These are phyloP conservation scores for Nemania sp. DNA, from an alignment of 2,329 filamentous ascomycete species.

Conservation along the genomic window DNA sequence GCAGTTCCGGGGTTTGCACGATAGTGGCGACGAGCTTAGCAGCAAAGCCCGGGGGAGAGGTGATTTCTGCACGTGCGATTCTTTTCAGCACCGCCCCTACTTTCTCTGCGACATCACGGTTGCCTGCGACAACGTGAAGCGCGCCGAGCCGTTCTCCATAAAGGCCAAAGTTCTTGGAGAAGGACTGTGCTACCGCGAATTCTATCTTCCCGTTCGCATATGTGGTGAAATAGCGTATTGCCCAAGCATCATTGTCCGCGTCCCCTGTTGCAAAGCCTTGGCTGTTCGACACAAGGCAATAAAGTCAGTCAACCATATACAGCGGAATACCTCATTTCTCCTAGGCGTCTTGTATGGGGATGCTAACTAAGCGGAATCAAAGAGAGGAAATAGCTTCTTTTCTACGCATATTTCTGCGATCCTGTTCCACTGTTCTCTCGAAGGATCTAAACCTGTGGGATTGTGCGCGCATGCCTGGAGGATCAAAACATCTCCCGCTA, in stretches of 20 bases:
- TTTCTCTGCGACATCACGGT: slow-evolving; percentile 14
- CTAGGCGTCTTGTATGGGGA: neutral
- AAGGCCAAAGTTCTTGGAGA: slow-evolving; percentile 54
- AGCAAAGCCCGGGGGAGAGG: slow-evolving; percentile 49
- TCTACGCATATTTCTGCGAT: slow-evolving; percentile 50
- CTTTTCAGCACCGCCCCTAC: slow-evolving; percentile 28
- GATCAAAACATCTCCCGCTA: slow-evolving; percentile 51
- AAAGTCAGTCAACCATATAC: neutral
- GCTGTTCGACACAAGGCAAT: slow-evolving; percentile 23
- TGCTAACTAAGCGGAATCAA: slow-evolving; percentile 53
- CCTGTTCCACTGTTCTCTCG: slow-evolving; percentile 51
- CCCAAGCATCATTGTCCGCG: slow-evolving; percentile 51
- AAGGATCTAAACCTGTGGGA: slow-evolving; percentile 54
- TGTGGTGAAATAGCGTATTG: slow-evolving; percentile 49
- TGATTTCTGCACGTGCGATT: slow-evolving; percentile 47
- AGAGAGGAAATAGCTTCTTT: slow-evolving; percentile 51
- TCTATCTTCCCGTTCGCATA: slow-evolving; percentile 34
- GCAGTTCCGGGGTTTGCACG: slow-evolving; percentile 42
- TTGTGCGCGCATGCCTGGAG: slow-evolving; percentile 57
- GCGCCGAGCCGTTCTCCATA: slow-evolving; percentile 54
- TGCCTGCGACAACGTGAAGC: slow-evolving; percentile 40
- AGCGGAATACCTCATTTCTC: neutral
- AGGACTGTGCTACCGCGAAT: slow-evolving; percentile 52
- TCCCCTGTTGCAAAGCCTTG: slow-evolving; percentile 55
- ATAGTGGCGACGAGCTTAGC: slow-evolving; percentile 49